phyloP scores from a whole-genome alignment of 2,329 filamentous ascomycete genomes.

The Fusarium pseudograminearum region DNA sequence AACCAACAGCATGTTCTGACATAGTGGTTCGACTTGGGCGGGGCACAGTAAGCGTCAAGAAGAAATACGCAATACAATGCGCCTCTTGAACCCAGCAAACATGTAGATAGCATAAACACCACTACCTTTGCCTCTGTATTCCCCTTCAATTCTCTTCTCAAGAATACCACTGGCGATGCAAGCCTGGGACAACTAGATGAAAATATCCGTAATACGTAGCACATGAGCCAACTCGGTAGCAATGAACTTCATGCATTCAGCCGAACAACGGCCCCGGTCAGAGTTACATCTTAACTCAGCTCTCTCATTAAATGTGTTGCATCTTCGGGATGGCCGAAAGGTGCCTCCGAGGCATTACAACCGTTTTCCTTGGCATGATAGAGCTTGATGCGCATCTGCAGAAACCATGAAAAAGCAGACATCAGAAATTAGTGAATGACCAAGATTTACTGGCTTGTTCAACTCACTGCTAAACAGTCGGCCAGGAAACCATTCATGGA shows the following conservation, averaged over 20 bases:
- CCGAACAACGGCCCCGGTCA: neutral
- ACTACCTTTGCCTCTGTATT: too few relatives aligned
- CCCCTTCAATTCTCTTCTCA: neutral
- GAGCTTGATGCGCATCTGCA: neutral
- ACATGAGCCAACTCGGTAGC: neutral
- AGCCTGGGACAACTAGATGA: neutral
- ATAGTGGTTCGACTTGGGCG: neutral
- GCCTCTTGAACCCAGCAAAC: neutral
- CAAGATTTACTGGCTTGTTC: neutral
- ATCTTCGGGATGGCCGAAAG: slow-evolving; percentile 7
- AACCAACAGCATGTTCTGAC: neutral
- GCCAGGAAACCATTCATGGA: neutral
- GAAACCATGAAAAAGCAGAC: slow-evolving; percentile 2
- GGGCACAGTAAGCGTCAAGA: neutral
- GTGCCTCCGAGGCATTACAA: neutral
- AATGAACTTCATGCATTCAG: neutral
- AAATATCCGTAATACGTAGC: neutral
- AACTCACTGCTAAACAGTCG: neutral
- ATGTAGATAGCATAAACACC: too few relatives aligned
- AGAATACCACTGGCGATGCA: neutral
- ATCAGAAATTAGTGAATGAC: neutral
- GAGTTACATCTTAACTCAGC: slow-evolving; percentile 10
- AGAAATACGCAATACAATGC: neutral
- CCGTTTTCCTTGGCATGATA: neutral
- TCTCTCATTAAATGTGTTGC: neutral